Percentiles rank a stretch among this genome's conserved stretches.
Conservation (phyloP, 2,329 filamentous ascomycete genomes). For the Cercospora citrullina region DNA sequence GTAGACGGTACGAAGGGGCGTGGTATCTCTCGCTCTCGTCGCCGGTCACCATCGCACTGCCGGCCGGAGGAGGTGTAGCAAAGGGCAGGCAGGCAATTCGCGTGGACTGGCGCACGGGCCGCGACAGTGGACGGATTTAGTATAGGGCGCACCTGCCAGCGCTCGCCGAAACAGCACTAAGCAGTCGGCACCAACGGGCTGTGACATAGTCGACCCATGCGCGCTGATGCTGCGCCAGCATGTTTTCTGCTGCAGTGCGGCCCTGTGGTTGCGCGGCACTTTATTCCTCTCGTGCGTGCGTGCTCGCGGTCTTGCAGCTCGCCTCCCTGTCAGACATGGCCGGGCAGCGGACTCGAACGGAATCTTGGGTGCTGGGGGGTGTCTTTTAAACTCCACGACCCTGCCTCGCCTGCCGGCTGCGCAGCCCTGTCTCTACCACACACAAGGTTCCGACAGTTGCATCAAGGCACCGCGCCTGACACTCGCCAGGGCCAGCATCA, state of each 20-base stretch:
- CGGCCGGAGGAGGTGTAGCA: background rate
- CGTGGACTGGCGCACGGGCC: constrained; percentile 3
- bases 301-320: background rate
- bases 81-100: background rate
- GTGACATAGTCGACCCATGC: constrained; percentile 11
- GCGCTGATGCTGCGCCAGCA: background rate
- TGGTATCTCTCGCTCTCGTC: background rate
- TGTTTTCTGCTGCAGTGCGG: constrained; percentile 1
- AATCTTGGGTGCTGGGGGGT: background rate
- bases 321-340: background rate
- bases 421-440: constrained; percentile 14
- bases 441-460: constrained; percentile 11
- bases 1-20: background rate
- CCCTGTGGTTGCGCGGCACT: background rate
- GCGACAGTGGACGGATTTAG: background rate
- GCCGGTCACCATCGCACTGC: background rate
- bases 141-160: constrained; percentile 7
- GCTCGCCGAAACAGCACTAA: constrained; percentile 10
- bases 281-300: background rate
- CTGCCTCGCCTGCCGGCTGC: constrained; percentile 15
- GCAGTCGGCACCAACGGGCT: background rate
- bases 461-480: constrained; percentile 10
- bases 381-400: constrained; percentile 12
- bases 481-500: constrained; percentile 4
- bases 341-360: background rate